phyloP scores from a whole-genome alignment of 2,329 filamentous ascomycete genomes.

The Fusarium sp. region DNA sequence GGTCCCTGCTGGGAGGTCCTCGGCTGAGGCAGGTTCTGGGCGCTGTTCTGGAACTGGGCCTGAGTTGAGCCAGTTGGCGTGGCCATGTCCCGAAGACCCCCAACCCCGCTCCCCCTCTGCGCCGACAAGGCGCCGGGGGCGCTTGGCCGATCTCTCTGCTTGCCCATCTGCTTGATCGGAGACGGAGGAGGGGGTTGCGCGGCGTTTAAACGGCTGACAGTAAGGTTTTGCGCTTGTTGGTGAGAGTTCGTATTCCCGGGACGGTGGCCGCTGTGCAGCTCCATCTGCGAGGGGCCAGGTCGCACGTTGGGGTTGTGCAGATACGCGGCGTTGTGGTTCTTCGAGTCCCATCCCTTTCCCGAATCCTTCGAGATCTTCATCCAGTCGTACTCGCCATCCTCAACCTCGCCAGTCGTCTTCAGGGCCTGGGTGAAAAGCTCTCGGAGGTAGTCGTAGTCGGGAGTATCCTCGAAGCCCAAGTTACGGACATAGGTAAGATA shows the following conservation, averaged over 20 bases:
- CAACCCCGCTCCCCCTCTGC: conserved; percentile 81
- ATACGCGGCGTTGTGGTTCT: conserved; percentile 71
- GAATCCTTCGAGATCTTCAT: conserved; percentile 91
- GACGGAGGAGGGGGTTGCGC: conserved; percentile 90
- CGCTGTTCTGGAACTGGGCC: conserved; percentile 96
- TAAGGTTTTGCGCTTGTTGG: conserved; percentile 73
- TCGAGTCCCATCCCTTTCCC: conserved; percentile 89
- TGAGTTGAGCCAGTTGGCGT: conserved; percentile 92
- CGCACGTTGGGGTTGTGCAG: conserved; percentile 82
- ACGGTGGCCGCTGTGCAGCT: conserved; percentile 81
- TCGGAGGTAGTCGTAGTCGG: conserved; percentile 97
- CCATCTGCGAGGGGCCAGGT: conserved; percentile 85
- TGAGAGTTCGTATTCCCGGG: conserved; percentile 74
- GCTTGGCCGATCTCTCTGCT: conserved; percentile 81
- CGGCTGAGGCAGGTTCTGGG: conserved; percentile 82
- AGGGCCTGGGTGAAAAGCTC: conserved; percentile 96
- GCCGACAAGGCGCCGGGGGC: conserved; percentile 77
- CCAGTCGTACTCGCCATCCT: conserved; percentile 99
- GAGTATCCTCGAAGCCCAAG: conserved; percentile 97
- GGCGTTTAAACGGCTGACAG: conserved; percentile 92
- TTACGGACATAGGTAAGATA: conserved; percentile 98
- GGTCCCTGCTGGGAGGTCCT: conserved; percentile 71
- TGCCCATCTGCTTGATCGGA: conserved; percentile 84
- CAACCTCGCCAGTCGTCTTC: conserved; percentile 92
- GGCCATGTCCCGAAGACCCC: conserved; percentile 79